phyloP scores from a whole-genome alignment of 805 yeast genomes.

The Barnettozyma salicaria region DNA sequence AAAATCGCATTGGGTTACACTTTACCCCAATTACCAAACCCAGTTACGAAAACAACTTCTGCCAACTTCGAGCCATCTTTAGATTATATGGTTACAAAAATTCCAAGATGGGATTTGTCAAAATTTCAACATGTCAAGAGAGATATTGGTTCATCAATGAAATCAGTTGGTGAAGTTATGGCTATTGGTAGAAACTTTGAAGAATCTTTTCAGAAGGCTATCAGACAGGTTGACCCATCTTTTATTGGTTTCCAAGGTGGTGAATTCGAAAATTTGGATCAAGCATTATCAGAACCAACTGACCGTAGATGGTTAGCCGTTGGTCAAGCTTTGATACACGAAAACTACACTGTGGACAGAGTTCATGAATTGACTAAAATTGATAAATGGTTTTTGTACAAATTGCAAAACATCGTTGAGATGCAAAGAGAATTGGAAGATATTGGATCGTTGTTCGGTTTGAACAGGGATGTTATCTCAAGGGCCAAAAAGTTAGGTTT shows the following conservation, averaged over 20 bases:
- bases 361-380: slow-evolving; percentile 90
- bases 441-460: slow-evolving; percentile 48
- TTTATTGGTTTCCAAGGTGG: slow-evolving; percentile 89
- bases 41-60: slow-evolving; percentile 91
- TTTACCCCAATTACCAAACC: slow-evolving; percentile 90
- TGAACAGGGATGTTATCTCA: slow-evolving; percentile 63
- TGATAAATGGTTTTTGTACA: slow-evolving; percentile 93
- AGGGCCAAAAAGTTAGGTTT: slow-evolving; percentile 92
- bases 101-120: slow-evolving; percentile 96
- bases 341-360: slow-evolving; percentile 82
- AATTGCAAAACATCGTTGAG: slow-evolving; percentile 81
- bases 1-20: slow-evolving; percentile 94
- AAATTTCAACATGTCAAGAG: slow-evolving; percentile 94
- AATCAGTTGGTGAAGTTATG: slow-evolving; percentile 99
- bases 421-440: slow-evolving; percentile 77
- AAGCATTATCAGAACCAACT: slow-evolving; percentile 75
- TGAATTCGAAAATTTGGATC: slow-evolving; percentile 70
- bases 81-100: slow-evolving; percentile 94
- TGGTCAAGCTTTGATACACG: slow-evolving; percentile 92
- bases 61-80: slow-evolving; percentile 97
- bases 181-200: slow-evolving; percentile 97
- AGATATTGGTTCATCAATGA: slow-evolving; percentile 93
- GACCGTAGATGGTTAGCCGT: slow-evolving; percentile 98
- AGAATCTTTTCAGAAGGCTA: slow-evolving; percentile 96
- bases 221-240: slow-evolving; percentile 92